Base-by-base conservation (phyloP, 495 filamentous ascomycete species). In the Daldinia bambusicola region DNA sequence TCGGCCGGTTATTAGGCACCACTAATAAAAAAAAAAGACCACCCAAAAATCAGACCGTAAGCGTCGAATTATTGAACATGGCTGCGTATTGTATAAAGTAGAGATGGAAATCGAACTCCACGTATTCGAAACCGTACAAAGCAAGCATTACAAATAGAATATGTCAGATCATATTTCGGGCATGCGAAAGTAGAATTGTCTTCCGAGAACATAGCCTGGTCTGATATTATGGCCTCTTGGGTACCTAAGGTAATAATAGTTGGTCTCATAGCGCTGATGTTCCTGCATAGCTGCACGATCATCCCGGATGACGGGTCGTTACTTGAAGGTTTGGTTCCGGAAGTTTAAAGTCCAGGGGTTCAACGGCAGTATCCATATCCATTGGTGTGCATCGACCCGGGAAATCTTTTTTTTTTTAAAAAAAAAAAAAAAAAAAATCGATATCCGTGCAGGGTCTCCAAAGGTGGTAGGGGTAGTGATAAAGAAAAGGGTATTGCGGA, bases 301-400 rank as follows among this genome's bases (percentile, higher is more conserved):
- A 61, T 61, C 61, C 56, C 61, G 22, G 26, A 38, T 51, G 26
- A 32, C 48, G 22, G 9, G 26, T 30, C 22, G 50, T 9, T 53
- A 14, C 52, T 20, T 45, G 4, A 59, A 53, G 26, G 48, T 38
- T 60, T 58, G 59, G 52, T 64, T 30, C 63, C 63, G 53, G 55
- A 20, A 55, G 22, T 10, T 52, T 55, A 9, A 52, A 55, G 50
- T 60, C 18, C 55, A 55, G 57, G 70, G 70, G 70, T 66, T 61
- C 52, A 58, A 59, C 70, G 66, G 70, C 34, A 68, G 40, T 34
- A 59, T 73, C 70, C 66, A n/a, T n/a, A 68, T 66, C 3, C 3
- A 3, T 2, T 26, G 56, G 66, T 12, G 18, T 61, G 56, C 62
- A 55, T 22, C n/a, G 7, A 56, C 9, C 38, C 61, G 61, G 61